Evolutionary conservation across 108 stramenopile species (phyloP).

Genomic region (Fistulifera pelliculosa): DNA sequence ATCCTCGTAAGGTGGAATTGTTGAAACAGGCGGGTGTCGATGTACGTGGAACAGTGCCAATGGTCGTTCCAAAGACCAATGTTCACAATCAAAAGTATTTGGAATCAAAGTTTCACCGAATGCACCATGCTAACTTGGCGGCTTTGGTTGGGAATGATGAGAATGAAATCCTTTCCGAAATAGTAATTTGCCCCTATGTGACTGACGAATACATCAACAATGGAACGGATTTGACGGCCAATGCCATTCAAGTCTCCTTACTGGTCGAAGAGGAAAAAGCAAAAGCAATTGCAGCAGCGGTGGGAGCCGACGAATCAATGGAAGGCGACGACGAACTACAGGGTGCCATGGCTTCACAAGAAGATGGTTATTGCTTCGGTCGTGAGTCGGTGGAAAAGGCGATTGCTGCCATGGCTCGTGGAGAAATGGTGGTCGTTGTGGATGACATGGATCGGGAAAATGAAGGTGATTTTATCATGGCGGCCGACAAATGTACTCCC

Average conservation of each 20-base stretch:
- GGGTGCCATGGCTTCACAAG: conserved; percentile 53
- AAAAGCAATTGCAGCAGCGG: not conserved
- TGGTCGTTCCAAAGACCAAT: conserved; percentile 72
- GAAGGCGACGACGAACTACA: not conserved
- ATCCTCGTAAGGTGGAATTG: conserved; percentile 85
- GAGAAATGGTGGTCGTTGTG: conserved; percentile 85
- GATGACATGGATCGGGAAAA: conserved; percentile 94
- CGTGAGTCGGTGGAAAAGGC: conserved; percentile 81
- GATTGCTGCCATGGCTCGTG: conserved; percentile 53
- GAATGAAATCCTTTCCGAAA: not conserved
- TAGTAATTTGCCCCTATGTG: conserved; percentile 1
- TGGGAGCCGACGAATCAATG: not conserved
- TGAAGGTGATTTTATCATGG: conserved; percentile 97
- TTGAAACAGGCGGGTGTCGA: conserved; percentile 52
- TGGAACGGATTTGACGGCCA: conserved; percentile 51
- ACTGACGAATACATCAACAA: conserved; percentile 44
- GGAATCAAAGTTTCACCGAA: conserved; percentile 73
- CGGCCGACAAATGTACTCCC: conserved; percentile 78
- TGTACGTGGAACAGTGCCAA: conserved; percentile 61
- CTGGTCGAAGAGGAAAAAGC: conserved; percentile 17
- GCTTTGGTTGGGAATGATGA: conserved; percentile 26
- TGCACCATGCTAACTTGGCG: conserved; percentile 75
- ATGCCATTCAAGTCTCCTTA: conserved; percentile 35
- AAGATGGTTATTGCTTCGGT: conserved; percentile 89
- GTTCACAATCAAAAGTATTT: conserved; percentile 70